Evolutionary conservation across 164 flowering plant genomes (phyloP).

Genomic region (Magnolia sinica): DNA sequence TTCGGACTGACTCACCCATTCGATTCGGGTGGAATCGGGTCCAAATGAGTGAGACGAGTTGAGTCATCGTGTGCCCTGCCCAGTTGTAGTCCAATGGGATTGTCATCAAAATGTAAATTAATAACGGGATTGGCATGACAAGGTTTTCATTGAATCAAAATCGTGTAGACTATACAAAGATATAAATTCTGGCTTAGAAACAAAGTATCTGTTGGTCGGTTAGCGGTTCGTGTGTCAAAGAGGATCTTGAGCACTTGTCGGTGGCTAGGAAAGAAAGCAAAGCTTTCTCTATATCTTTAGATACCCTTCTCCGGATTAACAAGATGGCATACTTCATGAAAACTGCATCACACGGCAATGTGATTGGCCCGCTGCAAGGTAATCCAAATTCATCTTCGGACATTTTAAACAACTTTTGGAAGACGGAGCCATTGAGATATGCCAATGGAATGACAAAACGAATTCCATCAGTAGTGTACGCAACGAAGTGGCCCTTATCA

Average conservation of each 20-base stretch:
- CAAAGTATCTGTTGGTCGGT: background rate
- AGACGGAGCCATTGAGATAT: slow-evolving; percentile 10
- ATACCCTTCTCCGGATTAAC: background rate
- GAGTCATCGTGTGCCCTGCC: too few species aligned
- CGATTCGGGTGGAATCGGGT: too few species aligned
- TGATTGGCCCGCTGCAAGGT: slow-evolving; percentile 16
- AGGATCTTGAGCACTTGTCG: background rate
- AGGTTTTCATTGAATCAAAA: too few species aligned
- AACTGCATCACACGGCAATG: slow-evolving; percentile 22
- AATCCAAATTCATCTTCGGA: slow-evolving; percentile 25
- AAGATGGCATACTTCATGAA: slow-evolving; percentile 20
- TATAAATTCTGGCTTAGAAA: too few species aligned
- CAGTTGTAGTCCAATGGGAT: too few species aligned
- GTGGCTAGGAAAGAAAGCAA: slow-evolving; percentile 8
- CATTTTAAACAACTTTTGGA: slow-evolving; percentile 18
- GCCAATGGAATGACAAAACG: slow-evolving; percentile 23
- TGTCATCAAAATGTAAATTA: too few species aligned
- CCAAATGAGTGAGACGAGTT: too few species aligned
- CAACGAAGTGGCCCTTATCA: slow-evolving; percentile 22
- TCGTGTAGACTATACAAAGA: too few species aligned
- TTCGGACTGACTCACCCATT: too few species aligned
- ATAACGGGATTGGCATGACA: too few species aligned
- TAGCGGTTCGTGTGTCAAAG: background rate
- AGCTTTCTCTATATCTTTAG: slow-evolving; percentile 12
- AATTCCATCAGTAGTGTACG: slow-evolving; percentile 22